These are phyloP conservation scores for Schwanniomyces occidentalis DNA, from an alignment of 805 yeast species.

Conservation along the genomic window DNA sequence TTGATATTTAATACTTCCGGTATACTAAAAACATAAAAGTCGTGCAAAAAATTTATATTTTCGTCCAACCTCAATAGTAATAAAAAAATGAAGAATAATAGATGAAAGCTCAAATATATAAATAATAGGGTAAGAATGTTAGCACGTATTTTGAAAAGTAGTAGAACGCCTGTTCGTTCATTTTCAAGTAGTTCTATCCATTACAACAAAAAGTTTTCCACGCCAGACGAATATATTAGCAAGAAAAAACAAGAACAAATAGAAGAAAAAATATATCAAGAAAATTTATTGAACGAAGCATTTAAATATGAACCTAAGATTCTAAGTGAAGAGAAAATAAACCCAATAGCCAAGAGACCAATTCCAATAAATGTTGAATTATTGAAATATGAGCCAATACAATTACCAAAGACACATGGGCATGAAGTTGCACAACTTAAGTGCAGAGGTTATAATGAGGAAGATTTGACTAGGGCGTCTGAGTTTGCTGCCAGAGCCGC, in stretches of 20 bases:
- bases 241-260: slow-evolving; percentile 23
- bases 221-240: slow-evolving; percentile 35
- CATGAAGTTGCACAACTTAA: slow-evolving; percentile 76
- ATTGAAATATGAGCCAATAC: slow-evolving; percentile 77
- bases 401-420: slow-evolving; percentile 65
- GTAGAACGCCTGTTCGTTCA: slow-evolving; percentile 6
- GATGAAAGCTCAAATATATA: background rate
- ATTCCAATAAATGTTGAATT: slow-evolving; percentile 84
- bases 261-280: slow-evolving; percentile 27
- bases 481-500: slow-evolving; percentile 92
- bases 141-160: slow-evolving; percentile 4
- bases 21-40: slow-evolving; percentile 3
- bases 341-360: slow-evolving; percentile 44
- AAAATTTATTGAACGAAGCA: slow-evolving; percentile 26
- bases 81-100: slow-evolving; percentile 1
- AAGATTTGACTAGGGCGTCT: slow-evolving; percentile 69
- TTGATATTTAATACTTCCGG: slow-evolving; percentile 4
- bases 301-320: slow-evolving; percentile 32
- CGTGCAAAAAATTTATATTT: slow-evolving; percentile 3
- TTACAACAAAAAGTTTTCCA: slow-evolving; percentile 14
- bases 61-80: slow-evolving; percentile 2
- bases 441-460: slow-evolving; percentile 69
- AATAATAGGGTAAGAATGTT: slow-evolving; percentile 1
- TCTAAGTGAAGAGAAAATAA: slow-evolving; percentile 19
- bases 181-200: slow-evolving; percentile 4